phyloP scores from a whole-genome alignment of 208 protist species.

The Leishmania amazonensis region DNA sequence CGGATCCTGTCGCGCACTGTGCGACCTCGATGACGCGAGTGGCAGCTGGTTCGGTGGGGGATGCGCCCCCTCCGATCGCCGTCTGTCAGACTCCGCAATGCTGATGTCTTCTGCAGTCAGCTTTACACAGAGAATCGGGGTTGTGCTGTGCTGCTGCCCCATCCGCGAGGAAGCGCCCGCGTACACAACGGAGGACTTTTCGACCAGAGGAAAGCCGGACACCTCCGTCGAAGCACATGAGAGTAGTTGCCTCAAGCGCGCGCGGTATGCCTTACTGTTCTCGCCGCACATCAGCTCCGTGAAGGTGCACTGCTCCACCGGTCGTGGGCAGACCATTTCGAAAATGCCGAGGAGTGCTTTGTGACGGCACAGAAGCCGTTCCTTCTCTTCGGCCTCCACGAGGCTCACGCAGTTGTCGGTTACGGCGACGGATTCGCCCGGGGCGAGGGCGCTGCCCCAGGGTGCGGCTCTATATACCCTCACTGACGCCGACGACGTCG shows the following conservation, averaged over 20 bases:
- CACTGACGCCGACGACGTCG: background rate
- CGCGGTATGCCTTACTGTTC: background rate
- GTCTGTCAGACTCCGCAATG: background rate
- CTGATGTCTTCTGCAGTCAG: conserved; percentile 20
- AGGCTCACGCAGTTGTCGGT: background rate
- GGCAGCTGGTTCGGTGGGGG: background rate
- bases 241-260: conserved; percentile 2
- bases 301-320: conserved; percentile 22
- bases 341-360: conserved; percentile 13
- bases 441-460: background rate
- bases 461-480: background rate
- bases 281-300: conserved; percentile 6
- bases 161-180: conserved; percentile 2
- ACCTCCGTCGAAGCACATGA: background rate
- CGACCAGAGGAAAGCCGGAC: background rate
- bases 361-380: conserved; percentile 14
- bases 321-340: conserved; percentile 16
- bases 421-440: background rate
- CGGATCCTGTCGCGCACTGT: background rate
- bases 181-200: background rate
- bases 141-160: conserved; percentile 4
- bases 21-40: background rate
- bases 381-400: conserved; percentile 4
- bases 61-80: background rate
- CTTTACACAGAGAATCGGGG: conserved; percentile 13